Percentiles rank a stretch among this genome's conserved stretches.
Conservation (phyloP, 2,329 filamentous ascomycete genomes). For the Trichoderma koningii region DNA sequence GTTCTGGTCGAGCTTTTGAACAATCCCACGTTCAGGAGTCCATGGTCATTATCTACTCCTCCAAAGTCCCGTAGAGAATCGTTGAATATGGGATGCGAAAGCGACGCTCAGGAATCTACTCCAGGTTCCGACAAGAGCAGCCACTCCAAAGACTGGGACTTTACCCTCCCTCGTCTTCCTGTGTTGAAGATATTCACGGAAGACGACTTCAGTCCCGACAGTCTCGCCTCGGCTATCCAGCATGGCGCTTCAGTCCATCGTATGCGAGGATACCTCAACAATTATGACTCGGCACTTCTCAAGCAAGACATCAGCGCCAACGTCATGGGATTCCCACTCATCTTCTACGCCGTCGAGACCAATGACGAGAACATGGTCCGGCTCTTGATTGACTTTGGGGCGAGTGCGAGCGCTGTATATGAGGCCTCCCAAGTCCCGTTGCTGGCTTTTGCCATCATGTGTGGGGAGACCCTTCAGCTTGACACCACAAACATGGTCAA, state of each 20-base stretch:
- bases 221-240: constrained; percentile 13
- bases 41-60: constrained; percentile 2
- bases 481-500: constrained; percentile 23
- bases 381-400: constrained; percentile 9
- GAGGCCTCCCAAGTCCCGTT: neutral
- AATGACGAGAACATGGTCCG: constrained; percentile 24
- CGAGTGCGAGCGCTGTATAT: neutral
- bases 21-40: neutral
- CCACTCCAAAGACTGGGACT: neutral
- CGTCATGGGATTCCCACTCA: constrained; percentile 7
- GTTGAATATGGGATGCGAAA: neutral
- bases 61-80: neutral
- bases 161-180: constrained; percentile 6
- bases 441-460: constrained; percentile 24
- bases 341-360: constrained; percentile 24
- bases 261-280: neutral
- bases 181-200: neutral
- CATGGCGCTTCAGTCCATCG: neutral
- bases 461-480: constrained; percentile 6
- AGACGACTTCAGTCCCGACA: neutral
- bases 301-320: constrained; percentile 6
- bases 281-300: neutral
- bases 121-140: neutral
- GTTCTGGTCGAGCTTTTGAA: neutral
- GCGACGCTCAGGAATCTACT: neutral